Conservation (phyloP, 2,329 filamentous ascomycete genomes). For the Aaosphaeria arxii region DNA sequence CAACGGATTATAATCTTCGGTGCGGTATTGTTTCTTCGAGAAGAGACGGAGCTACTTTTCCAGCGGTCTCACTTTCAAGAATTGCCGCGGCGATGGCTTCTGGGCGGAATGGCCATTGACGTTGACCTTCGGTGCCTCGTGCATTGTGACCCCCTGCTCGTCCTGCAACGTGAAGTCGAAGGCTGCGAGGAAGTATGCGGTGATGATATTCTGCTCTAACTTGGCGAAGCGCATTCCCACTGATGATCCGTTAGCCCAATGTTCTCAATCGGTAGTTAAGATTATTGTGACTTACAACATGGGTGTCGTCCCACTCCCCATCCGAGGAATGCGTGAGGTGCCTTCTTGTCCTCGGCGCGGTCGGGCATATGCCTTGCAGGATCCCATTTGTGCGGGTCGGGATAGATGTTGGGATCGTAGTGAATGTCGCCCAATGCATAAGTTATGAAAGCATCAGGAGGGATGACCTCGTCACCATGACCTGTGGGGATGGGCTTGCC, state of each 20-base stretch:
- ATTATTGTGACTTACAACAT: slow-evolving; percentile 32
- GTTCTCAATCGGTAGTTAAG: slow-evolving; percentile 11
- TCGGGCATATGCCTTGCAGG: slow-evolving; percentile 49
- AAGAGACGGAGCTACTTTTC: too few species aligned
- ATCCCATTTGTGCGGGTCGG: slow-evolving; percentile 50
- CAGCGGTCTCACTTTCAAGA: too few species aligned
- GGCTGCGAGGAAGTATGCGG: slow-evolving; percentile 48
- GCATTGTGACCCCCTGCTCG: slow-evolving; percentile 31
- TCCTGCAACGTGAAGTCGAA: slow-evolving; percentile 50
- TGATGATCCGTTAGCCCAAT: slow-evolving; percentile 5
- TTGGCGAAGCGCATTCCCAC: slow-evolving; percentile 49
- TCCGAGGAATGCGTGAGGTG: slow-evolving; percentile 30
- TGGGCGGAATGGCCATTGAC: slow-evolving; percentile 38
- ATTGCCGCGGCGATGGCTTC: slow-evolving; percentile 31
- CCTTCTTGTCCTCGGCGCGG: slow-evolving; percentile 48
- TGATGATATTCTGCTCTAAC: slow-evolving; percentile 51
- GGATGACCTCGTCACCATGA: slow-evolving; percentile 49
- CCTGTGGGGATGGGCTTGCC: slow-evolving; percentile 46
- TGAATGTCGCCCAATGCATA: slow-evolving; percentile 51
- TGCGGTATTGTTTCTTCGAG: too few species aligned
- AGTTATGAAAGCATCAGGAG: slow-evolving; percentile 44
- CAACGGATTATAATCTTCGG: too few species aligned
- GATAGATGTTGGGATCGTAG: slow-evolving; percentile 49
- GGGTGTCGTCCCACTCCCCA: slow-evolving; percentile 44
- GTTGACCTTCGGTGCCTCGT: slow-evolving; percentile 30